phyloP scores from a whole-genome alignment of 345 rosid genomes.

The Lagerstroemia speciosa region DNA sequence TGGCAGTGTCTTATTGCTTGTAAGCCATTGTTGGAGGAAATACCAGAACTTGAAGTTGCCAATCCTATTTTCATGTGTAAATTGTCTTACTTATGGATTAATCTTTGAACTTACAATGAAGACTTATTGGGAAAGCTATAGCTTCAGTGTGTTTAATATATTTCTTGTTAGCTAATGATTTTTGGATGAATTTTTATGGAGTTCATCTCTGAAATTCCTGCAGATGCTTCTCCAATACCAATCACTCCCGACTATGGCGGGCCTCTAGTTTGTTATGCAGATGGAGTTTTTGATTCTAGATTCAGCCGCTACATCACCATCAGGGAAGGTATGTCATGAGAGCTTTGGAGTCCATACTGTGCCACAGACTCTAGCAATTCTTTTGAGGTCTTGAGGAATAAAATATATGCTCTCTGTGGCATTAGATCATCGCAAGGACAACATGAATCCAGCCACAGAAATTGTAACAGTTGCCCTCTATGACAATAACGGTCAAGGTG shows the following conservation, averaged over 20 bases:
- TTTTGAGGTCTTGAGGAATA: background rate
- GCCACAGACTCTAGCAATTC: background rate
- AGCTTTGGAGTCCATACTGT: background rate
- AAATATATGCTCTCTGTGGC: conserved; percentile 5
- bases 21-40: background rate
- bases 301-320: conserved; percentile 61
- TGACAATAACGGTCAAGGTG: conserved; percentile 50
- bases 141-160: background rate
- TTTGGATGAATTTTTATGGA: background rate
- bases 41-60: background rate
- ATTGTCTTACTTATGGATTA: background rate
- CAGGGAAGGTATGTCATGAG: conserved; percentile 56
- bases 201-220: conserved; percentile 7
- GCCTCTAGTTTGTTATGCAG: conserved; percentile 62
- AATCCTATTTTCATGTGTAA: background rate
- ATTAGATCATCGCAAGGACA: conserved; percentile 58
- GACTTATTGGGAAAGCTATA: background rate
- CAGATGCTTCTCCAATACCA: conserved; percentile 52
- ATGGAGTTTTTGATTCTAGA: conserved; percentile 70
- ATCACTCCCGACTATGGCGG: conserved; percentile 78
- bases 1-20: background rate
- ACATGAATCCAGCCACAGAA: conserved; percentile 48
- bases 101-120: no score
- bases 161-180: background rate
- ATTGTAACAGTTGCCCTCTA: conserved; percentile 43